Percentiles rank a stretch among this genome's conserved stretches.
phyloP scores from a whole-genome alignment of 139 green algal species.

The Mesotaenium endlicherianum region DNA sequence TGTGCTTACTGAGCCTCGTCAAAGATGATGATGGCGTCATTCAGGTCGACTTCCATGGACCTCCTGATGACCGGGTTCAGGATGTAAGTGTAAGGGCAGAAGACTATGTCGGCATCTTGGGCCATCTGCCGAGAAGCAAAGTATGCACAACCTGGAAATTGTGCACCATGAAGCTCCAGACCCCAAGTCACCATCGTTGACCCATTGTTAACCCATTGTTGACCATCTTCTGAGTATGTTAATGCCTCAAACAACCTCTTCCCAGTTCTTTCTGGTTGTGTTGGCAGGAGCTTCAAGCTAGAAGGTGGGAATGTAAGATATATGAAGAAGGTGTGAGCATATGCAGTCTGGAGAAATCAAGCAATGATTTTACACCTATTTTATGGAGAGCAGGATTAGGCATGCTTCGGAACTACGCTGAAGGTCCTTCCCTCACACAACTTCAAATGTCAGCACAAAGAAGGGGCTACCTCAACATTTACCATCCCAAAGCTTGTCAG shows the following conservation, averaged over 20 bases:
- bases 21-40: constrained; percentile 80
- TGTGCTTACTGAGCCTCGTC: constrained; percentile 92
- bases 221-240: no score
- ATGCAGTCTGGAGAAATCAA: neutral
- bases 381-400: no score
- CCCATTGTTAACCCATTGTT: neutral
- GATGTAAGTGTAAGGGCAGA: constrained; percentile 91
- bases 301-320: neutral
- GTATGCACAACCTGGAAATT: constrained; percentile 84
- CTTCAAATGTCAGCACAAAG: no score
- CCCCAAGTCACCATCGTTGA: neutral
- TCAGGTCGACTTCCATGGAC: constrained; percentile 72
- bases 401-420: no score
- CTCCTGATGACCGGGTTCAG: constrained; percentile 64
- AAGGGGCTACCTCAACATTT: no score
- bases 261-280: no score
- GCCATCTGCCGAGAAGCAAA: constrained; percentile 70
- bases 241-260: no score
- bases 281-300: no score
- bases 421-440: no score
- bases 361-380: neutral
- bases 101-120: constrained; percentile 82
- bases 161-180: no score
- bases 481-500: no score
- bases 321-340: neutral